phyloP scores from a whole-genome alignment of 371 early-diverging fungal genomes.

The Mortierella sp. region DNA sequence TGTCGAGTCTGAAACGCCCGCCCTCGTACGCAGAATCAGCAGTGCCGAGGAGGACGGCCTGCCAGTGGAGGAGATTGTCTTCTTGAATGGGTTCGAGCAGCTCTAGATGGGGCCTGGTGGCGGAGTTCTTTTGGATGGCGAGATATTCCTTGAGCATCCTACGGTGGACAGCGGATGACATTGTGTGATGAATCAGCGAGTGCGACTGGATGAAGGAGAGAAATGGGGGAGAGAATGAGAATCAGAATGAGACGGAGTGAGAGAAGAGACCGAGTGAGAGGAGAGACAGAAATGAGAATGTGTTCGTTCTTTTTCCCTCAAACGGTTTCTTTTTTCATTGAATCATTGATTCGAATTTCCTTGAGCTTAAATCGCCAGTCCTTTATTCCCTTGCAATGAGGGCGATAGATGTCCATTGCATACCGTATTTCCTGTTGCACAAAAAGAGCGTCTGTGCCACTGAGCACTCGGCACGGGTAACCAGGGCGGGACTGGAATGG shows the following conservation, averaged over 20 bases:
- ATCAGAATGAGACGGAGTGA: background rate
- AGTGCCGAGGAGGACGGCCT: slow-evolving; percentile 85
- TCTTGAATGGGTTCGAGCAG: slow-evolving; percentile 74
- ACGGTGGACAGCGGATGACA: slow-evolving; percentile 63
- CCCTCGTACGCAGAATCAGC: slow-evolving; percentile 88
- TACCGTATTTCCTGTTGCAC: no score
- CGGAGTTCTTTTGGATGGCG: slow-evolving; percentile 66
- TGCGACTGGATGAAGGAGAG: background rate
- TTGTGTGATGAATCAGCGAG: background rate
- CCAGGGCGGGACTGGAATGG: no score
- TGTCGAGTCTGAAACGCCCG: slow-evolving; percentile 68
- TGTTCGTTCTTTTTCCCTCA: no score
- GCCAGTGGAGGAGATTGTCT: slow-evolving; percentile 89
- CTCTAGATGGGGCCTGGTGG: slow-evolving; percentile 66
- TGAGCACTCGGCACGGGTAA: no score
- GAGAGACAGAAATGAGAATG: no score
- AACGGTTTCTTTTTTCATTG: no score
- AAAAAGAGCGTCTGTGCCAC: no score
- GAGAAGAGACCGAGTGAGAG: background rate
- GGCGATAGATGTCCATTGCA: no score
- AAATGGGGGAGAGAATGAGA: slow-evolving; percentile 4
- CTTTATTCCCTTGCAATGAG: no score
- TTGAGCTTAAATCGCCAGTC: no score
- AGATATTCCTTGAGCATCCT: slow-evolving; percentile 73
- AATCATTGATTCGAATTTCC: no score